Evolutionary conservation across 768 basidiomycete species (phyloP).

Genomic region (Mycena capillaripes): DNA sequence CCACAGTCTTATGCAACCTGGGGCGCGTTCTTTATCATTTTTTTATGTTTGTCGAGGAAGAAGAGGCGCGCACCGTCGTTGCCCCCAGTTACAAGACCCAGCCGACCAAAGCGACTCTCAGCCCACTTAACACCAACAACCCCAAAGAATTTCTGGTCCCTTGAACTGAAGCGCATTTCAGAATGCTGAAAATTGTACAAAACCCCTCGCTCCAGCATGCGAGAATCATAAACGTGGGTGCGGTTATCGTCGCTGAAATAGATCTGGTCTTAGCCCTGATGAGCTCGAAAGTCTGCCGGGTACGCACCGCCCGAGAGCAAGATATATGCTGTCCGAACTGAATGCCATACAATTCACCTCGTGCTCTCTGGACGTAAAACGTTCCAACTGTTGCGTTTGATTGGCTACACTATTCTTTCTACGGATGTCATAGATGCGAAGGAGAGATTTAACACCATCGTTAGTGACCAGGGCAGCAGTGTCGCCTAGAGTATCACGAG

Average conservation of each 20-base stretch:
- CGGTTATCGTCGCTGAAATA: slow-evolving; percentile 61
- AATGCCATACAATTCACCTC: slow-evolving; percentile 67
- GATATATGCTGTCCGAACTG: slow-evolving; percentile 72
- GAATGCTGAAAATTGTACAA: slow-evolving; percentile 65
- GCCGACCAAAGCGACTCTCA: slow-evolving; percentile 51
- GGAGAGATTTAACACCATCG: slow-evolving; percentile 35
- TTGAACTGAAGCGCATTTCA: slow-evolving; percentile 41
- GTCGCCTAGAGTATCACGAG: slow-evolving; percentile 20
- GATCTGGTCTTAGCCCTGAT: not conserved
- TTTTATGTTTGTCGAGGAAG: not conserved
- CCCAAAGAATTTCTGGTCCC: slow-evolving; percentile 56
- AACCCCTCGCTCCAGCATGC: slow-evolving; percentile 54
- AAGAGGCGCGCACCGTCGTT: slow-evolving; percentile 65
- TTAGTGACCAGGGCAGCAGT: slow-evolving; percentile 51
- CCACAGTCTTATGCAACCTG: slow-evolving; percentile 83
- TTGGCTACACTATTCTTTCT: slow-evolving; percentile 45
- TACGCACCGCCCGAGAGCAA: slow-evolving; percentile 50
- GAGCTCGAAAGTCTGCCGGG: not conserved
- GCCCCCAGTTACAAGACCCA: slow-evolving; percentile 75
- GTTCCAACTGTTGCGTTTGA: slow-evolving; percentile 49
- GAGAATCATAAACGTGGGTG: slow-evolving; percentile 73
- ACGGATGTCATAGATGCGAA: slow-evolving; percentile 69
- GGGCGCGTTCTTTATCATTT: not conserved
- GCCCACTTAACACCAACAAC: slow-evolving; percentile 69
- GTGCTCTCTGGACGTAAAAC: slow-evolving; percentile 50